Evolutionary conservation across 2,329 filamentous ascomycete species (phyloP), one percentile per base, ranked within the genome.

Genomic region (Phyllosticta capitalensis): DNA sequence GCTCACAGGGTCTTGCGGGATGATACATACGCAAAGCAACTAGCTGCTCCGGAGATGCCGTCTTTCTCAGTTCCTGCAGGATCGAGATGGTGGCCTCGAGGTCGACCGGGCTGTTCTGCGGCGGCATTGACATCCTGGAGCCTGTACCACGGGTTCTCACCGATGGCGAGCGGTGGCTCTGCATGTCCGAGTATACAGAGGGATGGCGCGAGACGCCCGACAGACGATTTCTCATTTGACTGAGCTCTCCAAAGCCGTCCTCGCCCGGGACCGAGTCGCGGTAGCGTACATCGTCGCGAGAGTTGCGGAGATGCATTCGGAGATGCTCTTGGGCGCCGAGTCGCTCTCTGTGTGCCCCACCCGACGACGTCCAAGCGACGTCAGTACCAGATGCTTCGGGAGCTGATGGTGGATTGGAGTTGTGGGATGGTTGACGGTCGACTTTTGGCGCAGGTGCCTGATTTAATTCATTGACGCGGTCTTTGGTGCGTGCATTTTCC

Each of bases 21-120:
- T 55, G 50, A 53, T 28, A 67, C 69, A 64, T 68, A 73, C 71
- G 69, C 33, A 75, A 64, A 48, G 77, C 75, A 22, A 75, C 76
- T 30, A 79, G 67, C 59, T 79, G 76, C 57, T 79, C 76, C 1
- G 76, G 76, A 5, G 75, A 74, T 1, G 75, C 77, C 51, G 69
- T 77, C 66, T 75, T 78, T 66, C 75, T 76, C 60, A 79, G 68
- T 64, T 79, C 73, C 59, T 79, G 74, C 61, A 79, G 63, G 38
- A 80, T 67, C 26, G 68, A 68, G 48, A 79, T 75, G 5, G 77
- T 76, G 10, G 74, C 71, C 48, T 74, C 74, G 38, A 79, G 61
- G 61, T 80, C 77, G 48, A 78, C 69, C 9, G 60, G 50, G 19
- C 69, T 65, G 49, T 68, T 66, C 24, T 66, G 68, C 3, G 69